These are phyloP conservation scores for Westerdykella aurantiaca DNA, from an alignment of 2,329 filamentous ascomycete species.

Conservation along the genomic window DNA sequence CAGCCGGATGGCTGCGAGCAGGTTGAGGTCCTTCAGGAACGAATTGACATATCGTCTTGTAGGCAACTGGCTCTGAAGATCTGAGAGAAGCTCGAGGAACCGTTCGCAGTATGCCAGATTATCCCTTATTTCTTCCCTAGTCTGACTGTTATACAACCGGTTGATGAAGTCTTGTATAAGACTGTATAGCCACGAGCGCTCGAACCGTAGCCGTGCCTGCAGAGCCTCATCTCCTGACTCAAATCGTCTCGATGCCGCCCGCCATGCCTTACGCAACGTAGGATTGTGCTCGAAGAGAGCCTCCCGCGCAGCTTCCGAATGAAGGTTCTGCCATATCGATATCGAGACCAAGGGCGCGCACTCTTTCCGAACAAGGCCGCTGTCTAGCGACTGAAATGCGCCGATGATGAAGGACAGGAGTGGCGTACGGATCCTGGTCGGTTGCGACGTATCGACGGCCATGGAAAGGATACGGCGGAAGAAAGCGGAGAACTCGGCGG, in stretches of 20 bases:
- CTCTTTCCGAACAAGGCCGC: constrained; percentile 83
- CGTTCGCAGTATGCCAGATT: constrained; percentile 80
- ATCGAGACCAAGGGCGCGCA: constrained; percentile 94
- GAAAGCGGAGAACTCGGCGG: constrained; percentile 77
- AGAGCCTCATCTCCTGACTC: constrained; percentile 75
- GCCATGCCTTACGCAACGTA: constrained; percentile 85
- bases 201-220: constrained; percentile 78
- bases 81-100: constrained; percentile 85
- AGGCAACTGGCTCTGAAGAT: constrained; percentile 87
- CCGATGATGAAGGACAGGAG: constrained; percentile 86
- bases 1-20: constrained; percentile 69
- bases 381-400: constrained; percentile 91
- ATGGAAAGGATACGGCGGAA: constrained; percentile 88
- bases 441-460: constrained; percentile 54
- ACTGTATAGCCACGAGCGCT: constrained; percentile 88
- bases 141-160: constrained; percentile 54
- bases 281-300: constrained; percentile 63
- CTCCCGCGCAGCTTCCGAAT: constrained; percentile 69
- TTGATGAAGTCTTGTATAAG: constrained; percentile 77
- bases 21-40: constrained; percentile 76
- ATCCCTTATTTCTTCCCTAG: constrained; percentile 44
- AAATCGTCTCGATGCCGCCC: constrained; percentile 76
- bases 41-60: constrained; percentile 92
- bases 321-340: constrained; percentile 89
- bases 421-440: constrained; percentile 57